Evolutionary conservation across 257 asterid genomes (phyloP), one percentile per base, ranked within the genome.

Genomic region (Pogostemon cablin): DNA sequence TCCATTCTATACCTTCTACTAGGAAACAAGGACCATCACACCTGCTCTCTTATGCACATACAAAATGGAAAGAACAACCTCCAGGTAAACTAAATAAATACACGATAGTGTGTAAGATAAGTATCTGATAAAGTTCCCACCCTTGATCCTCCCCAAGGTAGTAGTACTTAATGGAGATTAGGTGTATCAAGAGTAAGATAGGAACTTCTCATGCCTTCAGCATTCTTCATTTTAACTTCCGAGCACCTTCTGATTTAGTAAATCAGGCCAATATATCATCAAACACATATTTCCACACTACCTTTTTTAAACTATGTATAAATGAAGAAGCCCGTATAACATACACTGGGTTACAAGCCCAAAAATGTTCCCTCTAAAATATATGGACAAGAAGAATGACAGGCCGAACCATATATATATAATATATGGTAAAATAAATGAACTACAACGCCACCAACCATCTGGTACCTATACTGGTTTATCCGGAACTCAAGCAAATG

Each of bases 11-110:
- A 71, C 71, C 66, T 77, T 76, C 55, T 44, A 75, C 65, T 43
- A 48, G 53, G 73, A 72, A 44, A 52, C 42, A 77, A 77, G 68
- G 62, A 71, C 52, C 60, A 34, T 54, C 58, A 56, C n/a, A 10
- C 34, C 44, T 66, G 41, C 53, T 62, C 72, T 77, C 66, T 68
- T 75, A 72, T n/a, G 59, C 59, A 76, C 37, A 65, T 40, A 72
- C 40, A 60, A 34, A 44, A 59, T 37, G 72, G 12, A 55, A 25
- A 72, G 46, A 32, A 41, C 62, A 72, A 66, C 57, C 62, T 49
- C 55, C 75, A 62, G 15, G 44, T 34, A 69, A 56, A 69, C 61
- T 40, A 67, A n/a, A 49, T n/a, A 7, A 65, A 56, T 52, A 62
- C 9, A 62, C 38, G 58, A 44, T 3, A 47, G 38, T 60, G 41